phyloP scores from a whole-genome alignment of 2,329 filamentous ascomycete species.

The Alternaria arbusti region DNA sequence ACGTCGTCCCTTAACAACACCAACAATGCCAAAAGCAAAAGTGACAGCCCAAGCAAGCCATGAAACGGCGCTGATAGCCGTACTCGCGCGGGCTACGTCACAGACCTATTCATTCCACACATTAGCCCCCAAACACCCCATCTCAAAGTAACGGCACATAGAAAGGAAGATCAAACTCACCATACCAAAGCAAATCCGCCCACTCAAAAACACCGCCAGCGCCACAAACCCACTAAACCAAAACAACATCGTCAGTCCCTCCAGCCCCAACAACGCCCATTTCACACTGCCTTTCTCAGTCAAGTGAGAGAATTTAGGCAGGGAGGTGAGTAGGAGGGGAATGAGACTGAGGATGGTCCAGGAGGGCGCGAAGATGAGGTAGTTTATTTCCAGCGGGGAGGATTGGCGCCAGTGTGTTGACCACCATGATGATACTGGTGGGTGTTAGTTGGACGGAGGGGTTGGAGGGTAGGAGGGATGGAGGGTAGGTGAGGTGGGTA shows the following conservation, averaged over 20 bases:
- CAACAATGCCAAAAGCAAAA: conserved; percentile 35
- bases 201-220: conserved; percentile 69
- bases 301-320: conserved; percentile 60
- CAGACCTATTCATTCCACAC: conserved; percentile 54
- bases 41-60: conserved; percentile 60
- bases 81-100: conserved; percentile 66
- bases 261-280: conserved; percentile 65
- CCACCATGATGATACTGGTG: conserved; percentile 63
- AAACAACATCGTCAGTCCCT: conserved; percentile 79
- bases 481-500: background rate
- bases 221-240: conserved; percentile 90
- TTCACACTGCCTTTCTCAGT: conserved; percentile 63
- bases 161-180: conserved; percentile 1
- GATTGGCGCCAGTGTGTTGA: conserved; percentile 58
- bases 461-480: no score
- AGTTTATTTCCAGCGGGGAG: conserved; percentile 68
- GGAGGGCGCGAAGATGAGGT: conserved; percentile 78
- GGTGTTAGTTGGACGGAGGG: background rate
- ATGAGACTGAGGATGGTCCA: conserved; percentile 73
- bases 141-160: no score
- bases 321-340: conserved; percentile 70
- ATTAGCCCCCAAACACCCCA: background rate
- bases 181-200: conserved; percentile 60
- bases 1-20: conserved; percentile 32
- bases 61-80: conserved; percentile 71